phyloP scores from a whole-genome alignment of 2,329 filamentous ascomycete species.

The Exophiala bonariae region DNA sequence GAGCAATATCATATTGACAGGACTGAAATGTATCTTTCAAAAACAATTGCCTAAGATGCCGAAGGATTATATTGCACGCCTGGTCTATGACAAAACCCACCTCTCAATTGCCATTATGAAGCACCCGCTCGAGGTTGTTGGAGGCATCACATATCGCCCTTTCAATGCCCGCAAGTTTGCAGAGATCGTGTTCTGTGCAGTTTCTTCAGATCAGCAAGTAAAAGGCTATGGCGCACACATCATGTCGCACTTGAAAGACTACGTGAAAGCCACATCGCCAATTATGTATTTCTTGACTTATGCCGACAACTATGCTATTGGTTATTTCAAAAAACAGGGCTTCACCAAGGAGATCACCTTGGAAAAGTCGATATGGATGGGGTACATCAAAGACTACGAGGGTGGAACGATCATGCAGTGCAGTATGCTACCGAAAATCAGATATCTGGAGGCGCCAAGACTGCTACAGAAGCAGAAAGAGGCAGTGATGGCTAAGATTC shows the following conservation, averaged over 20 bases:
- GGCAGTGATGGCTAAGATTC: conserved; percentile 89
- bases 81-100: conserved; percentile 97
- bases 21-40: conserved; percentile 96
- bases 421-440: conserved; percentile 90
- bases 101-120: conserved; percentile 97
- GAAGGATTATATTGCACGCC: conserved; percentile 95
- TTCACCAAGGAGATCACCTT: conserved; percentile 98
- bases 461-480: conserved; percentile 99
- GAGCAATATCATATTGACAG: conserved; percentile 90
- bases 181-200: conserved; percentile 98
- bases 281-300: conserved; percentile 99
- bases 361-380: conserved; percentile 92
- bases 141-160: conserved; percentile 91
- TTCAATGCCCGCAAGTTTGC: conserved; percentile 92
- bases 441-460: conserved; percentile 87
- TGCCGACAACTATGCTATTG: conserved; percentile 97
- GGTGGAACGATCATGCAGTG: conserved; percentile 99
- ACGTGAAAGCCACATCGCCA: conserved; percentile 92
- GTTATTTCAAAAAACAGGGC: conserved; percentile 98
- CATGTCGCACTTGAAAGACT: conserved; percentile 97
- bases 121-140: conserved; percentile 89
- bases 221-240: conserved; percentile 97
- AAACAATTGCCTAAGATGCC: conserved; percentile 99
- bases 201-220: conserved; percentile 96
- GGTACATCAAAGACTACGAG: conserved; percentile 99